A percentile compares a stretch with the other conserved stretches of the same genome.
These are phyloP conservation scores for Debaryomyces udenii DNA, from an alignment of 1,139 yeast species.

Conservation along the genomic window DNA sequence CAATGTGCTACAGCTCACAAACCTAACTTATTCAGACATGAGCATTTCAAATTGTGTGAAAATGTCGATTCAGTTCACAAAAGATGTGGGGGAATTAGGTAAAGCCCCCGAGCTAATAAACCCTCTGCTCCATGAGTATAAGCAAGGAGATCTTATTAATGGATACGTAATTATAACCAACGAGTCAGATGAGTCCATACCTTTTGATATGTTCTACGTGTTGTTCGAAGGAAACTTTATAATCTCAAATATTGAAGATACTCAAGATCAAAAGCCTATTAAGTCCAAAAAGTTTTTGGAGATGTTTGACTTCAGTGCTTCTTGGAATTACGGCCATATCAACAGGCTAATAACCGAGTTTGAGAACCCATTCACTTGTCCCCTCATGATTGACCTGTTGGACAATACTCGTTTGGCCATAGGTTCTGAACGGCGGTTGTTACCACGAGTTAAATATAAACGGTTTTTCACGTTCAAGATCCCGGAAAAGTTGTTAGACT, in stretches of 20 bases:
- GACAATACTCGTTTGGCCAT: conserved; percentile 34
- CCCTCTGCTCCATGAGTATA: conserved; percentile 39
- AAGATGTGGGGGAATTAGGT: conserved; percentile 36
- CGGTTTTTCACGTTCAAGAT: conserved; percentile 46
- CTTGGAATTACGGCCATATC: conserved; percentile 37
- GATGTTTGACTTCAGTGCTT: conserved; percentile 49
- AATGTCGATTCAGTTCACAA: conserved; percentile 37
- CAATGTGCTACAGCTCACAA: conserved; percentile 38
- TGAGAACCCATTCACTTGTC: conserved; percentile 21
- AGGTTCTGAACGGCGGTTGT: conserved; percentile 26
- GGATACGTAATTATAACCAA: conserved; percentile 40
- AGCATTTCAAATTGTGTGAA: conserved; percentile 29
- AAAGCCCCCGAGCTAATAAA: conserved; percentile 34
- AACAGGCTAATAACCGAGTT: conserved; percentile 36
- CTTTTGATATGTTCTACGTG: conserved; percentile 47
- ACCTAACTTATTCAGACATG: conserved; percentile 35
- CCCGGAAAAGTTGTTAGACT: conserved; percentile 43
- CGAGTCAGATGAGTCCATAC: conserved; percentile 27
- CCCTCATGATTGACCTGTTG: conserved; percentile 24
- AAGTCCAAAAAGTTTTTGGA: conserved; percentile 34
- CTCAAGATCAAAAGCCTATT: conserved; percentile 18
- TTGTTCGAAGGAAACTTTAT: conserved; percentile 42
- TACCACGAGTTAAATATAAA: conserved; percentile 36
- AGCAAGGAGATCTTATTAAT: conserved; percentile 44
- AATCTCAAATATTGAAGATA: conserved; percentile 18